These are phyloP conservation scores for Boletus edulis DNA, from an alignment of 768 basidiomycete species.

Conservation along the genomic window DNA sequence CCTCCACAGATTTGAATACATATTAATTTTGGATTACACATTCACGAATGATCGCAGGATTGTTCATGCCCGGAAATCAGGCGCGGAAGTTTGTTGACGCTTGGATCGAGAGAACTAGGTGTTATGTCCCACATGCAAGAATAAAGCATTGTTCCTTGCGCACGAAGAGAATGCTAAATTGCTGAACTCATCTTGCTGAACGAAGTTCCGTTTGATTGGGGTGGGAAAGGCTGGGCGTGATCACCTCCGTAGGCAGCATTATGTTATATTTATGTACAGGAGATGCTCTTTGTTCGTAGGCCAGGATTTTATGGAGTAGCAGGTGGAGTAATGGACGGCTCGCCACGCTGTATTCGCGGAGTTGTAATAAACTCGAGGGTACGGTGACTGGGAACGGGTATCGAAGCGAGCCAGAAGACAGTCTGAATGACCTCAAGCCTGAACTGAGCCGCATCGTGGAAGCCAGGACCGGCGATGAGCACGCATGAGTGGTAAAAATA, in stretches of 20 bases:
- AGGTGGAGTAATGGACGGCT: not conserved
- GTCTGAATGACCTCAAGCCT: not conserved
- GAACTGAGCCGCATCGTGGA: slow-evolving; percentile 7
- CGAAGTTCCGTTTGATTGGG: slow-evolving; percentile 10
- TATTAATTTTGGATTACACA: slow-evolving; percentile 12
- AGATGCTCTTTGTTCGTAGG: not conserved
- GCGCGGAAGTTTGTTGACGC: slow-evolving; percentile 1
- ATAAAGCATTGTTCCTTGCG: not conserved
- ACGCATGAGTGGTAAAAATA: slow-evolving; percentile 26
- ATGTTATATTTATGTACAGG: slow-evolving; percentile 20
- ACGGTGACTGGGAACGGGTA: not conserved
- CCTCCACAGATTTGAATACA: slow-evolving; percentile 17
- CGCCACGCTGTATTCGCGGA: slow-evolving; percentile 33
- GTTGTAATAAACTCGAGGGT: slow-evolving; percentile 24
- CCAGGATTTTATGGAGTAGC: not conserved
- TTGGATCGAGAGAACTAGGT: not conserved
- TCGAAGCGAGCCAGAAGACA: not conserved
- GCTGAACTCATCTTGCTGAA: slow-evolving; percentile 1
- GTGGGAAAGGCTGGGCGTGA: slow-evolving; percentile 6
- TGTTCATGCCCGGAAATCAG: slow-evolving; percentile 26
- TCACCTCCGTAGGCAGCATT: not conserved
- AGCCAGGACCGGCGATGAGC: slow-evolving; percentile 3
- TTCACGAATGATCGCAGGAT: slow-evolving; percentile 3
- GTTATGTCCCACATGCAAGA: slow-evolving; percentile 7
- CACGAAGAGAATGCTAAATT: not conserved